Evolutionary conservation across 805 yeast species (phyloP).

Genomic region (Candida hungchunana): DNA sequence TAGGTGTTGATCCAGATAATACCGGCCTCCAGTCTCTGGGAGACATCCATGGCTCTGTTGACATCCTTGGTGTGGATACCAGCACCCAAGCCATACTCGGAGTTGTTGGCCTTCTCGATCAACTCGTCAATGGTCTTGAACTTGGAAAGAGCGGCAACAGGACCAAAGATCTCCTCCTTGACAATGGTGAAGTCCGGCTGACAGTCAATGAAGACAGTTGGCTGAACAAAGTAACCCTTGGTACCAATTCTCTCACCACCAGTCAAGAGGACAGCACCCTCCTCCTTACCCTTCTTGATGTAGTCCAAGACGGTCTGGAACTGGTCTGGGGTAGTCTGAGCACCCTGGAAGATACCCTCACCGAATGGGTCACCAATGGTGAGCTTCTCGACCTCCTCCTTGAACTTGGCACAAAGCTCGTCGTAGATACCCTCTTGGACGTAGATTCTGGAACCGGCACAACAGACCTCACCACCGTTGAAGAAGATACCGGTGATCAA

Average conservation of each 20-base stretch:
- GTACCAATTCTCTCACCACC: conserved; percentile 57
- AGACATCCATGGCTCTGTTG: conserved; percentile 50
- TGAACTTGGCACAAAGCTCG: conserved; percentile 44
- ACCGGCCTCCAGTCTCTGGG: conserved; percentile 56
- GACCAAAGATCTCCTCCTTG: conserved; percentile 64
- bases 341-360: conserved; percentile 55
- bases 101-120: conserved; percentile 49
- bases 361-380: conserved; percentile 64
- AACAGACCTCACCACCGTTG: conserved; percentile 69
- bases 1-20: conserved; percentile 64
- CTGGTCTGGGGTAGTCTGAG: conserved; percentile 59
- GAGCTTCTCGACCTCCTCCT: conserved; percentile 45
- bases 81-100: conserved; percentile 63
- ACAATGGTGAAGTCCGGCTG: conserved; percentile 47
- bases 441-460: conserved; percentile 65
- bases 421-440: conserved; percentile 59
- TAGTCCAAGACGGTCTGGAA: conserved; percentile 54
- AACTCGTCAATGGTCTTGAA: conserved; percentile 56
- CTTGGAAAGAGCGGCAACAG: conserved; percentile 57
- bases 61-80: conserved; percentile 56
- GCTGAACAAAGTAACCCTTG: conserved; percentile 59
- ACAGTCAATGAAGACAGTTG: conserved; percentile 58
- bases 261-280: conserved; percentile 53
- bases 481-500: conserved; percentile 58
- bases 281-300: conserved; percentile 51